Percentiles rank a stretch among this genome's conserved stretches.
Evolutionary conservation across 1,284 basidiomycete species (phyloP).

Genomic region (Pholiota adiposa): DNA sequence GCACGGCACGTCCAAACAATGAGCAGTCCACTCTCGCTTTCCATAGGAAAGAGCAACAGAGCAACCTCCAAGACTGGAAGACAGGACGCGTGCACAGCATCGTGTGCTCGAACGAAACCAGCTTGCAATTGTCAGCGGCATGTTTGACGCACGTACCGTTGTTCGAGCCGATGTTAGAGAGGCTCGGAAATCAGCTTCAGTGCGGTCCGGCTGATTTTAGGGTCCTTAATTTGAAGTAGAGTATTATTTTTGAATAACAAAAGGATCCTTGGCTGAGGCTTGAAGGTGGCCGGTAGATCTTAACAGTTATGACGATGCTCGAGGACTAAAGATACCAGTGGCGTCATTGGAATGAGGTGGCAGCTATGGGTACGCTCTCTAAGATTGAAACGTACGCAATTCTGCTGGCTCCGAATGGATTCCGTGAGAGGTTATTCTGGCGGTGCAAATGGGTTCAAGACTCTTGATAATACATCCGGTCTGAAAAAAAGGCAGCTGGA

Average conservation of each 20-base stretch:
- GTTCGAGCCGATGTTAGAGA: neutral
- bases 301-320: neutral
- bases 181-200: neutral
- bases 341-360: neutral
- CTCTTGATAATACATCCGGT: no score
- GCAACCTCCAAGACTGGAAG: no score
- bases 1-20: no score
- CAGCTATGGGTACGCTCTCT: neutral
- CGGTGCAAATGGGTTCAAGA: no score
- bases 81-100: no score
- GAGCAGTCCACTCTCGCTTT: no score
- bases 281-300: neutral
- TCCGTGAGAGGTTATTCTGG: no score
- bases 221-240: neutral
- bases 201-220: neutral
- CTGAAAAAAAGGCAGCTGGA: no score
- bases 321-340: neutral
- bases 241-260: neutral
- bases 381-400: neutral
- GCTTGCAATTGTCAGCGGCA: no score
- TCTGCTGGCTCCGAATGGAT: neutral
- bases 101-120: no score
- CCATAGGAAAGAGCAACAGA: no score
- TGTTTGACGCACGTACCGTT: neutral
- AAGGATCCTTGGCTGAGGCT: neutral